phyloP scores from a whole-genome alignment of 2,329 filamentous ascomycete species.

The Aspergillus hiratsukae region DNA sequence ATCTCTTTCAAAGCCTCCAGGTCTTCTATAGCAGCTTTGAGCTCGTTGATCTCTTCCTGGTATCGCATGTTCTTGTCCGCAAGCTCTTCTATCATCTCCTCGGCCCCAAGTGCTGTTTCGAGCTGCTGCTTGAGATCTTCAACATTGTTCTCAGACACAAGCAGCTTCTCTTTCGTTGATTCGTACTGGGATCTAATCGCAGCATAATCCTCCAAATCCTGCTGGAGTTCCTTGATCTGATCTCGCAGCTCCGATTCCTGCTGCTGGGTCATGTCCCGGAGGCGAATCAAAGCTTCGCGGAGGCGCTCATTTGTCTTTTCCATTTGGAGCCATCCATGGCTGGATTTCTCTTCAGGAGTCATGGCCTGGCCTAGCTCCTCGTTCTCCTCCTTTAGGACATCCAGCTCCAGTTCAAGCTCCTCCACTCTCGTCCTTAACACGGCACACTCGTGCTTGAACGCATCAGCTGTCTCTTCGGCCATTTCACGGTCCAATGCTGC shows the following conservation, averaged over 20 bases:
- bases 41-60: slow-evolving; percentile 75
- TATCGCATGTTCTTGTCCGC: slow-evolving; percentile 82
- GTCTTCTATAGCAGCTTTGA: slow-evolving; percentile 77
- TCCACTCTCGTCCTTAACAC: slow-evolving; percentile 70
- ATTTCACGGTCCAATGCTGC: slow-evolving; percentile 89
- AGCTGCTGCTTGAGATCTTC: slow-evolving; percentile 88
- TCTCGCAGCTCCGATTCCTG: slow-evolving; percentile 74
- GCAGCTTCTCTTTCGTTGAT: slow-evolving; percentile 66
- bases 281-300: slow-evolving; percentile 73
- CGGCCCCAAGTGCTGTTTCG: slow-evolving; percentile 79
- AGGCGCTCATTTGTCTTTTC: slow-evolving; percentile 85
- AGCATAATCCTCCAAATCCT: slow-evolving; percentile 65
- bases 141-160: slow-evolving; percentile 67
- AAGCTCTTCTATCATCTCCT: slow-evolving; percentile 91
- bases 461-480: slow-evolving; percentile 88
- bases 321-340: slow-evolving; percentile 84
- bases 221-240: slow-evolving; percentile 69
- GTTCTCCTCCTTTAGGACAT: slow-evolving; percentile 84
- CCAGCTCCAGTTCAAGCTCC: slow-evolving; percentile 81
- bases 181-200: slow-evolving; percentile 66
- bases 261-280: slow-evolving; percentile 83
- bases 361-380: slow-evolving; percentile 77
- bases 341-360: slow-evolving; percentile 80
- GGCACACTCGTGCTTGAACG: slow-evolving; percentile 74
- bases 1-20: slow-evolving; percentile 86